A percentile compares a stretch with the other conserved stretches of the same genome.
Conservation (phyloP, 306 rosid genomes). For the Prunus armeniaca region DNA sequence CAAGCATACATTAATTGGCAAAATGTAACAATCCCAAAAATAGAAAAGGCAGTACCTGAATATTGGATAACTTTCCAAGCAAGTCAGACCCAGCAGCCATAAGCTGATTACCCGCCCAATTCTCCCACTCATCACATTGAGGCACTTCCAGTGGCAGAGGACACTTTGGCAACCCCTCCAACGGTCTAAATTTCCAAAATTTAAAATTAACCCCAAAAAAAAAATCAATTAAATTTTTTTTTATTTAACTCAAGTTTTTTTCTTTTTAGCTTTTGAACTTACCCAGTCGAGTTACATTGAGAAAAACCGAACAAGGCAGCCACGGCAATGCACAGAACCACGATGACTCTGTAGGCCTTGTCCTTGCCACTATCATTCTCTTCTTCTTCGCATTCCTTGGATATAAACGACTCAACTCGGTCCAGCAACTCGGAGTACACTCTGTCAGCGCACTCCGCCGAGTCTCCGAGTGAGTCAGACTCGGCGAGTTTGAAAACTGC, state of each 20-base stretch:
- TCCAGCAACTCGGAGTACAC: conserved; percentile 52
- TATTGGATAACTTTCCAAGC: conserved; percentile 75
- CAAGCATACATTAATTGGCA: not conserved
- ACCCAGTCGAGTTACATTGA: conserved; percentile 76
- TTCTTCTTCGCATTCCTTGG: conserved; percentile 22
- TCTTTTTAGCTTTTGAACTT: conserved; percentile 3
- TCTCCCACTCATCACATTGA: conserved; percentile 51
- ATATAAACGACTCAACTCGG: conserved; percentile 56
- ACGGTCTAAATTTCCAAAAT: conserved; percentile 41
- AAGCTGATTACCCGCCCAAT: conserved; percentile 85
- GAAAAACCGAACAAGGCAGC: conserved; percentile 67
- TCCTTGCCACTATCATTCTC: conserved; percentile 25
- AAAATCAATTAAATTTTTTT: not conserved
- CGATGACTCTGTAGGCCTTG: conserved; percentile 32
- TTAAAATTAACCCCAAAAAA: not conserved
- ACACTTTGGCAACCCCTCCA: conserved; percentile 60
- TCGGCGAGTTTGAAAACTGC: conserved; percentile 39
- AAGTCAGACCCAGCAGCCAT: conserved; percentile 90
- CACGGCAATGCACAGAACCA: conserved; percentile 60
- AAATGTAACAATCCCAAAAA: not conserved
- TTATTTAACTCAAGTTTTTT: not conserved
- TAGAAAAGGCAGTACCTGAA: conserved; percentile 51
- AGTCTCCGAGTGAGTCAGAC: conserved; percentile 26
- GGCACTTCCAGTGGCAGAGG: conserved; percentile 49
- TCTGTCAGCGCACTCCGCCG: conserved; percentile 47